Conservation (phyloP, 305 asterid genomes). For the Ilex paraguariensis region DNA sequence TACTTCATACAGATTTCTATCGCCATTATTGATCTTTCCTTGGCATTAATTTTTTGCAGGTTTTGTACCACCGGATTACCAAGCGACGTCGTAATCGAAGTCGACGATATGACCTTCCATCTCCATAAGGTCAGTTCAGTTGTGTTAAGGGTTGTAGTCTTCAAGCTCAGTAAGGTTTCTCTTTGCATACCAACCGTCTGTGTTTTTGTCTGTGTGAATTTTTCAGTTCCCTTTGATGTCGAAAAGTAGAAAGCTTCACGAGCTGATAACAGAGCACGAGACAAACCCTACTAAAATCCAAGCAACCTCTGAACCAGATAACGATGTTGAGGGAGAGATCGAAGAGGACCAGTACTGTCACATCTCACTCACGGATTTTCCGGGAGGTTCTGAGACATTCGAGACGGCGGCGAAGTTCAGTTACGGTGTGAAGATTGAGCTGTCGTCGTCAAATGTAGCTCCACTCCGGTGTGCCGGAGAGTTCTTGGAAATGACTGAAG, state of each 20-base stretch:
- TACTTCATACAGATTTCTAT: neutral
- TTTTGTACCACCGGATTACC: slow-evolving; percentile 94
- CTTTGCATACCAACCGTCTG: too few species aligned
- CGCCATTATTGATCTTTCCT: too few species aligned
- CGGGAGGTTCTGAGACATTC: slow-evolving; percentile 87
- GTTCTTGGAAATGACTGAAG: slow-evolving; percentile 83
- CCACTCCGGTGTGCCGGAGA: slow-evolving; percentile 90
- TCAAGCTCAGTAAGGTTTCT: too few species aligned
- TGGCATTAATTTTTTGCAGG: slow-evolving; percentile 38
- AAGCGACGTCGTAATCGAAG: slow-evolving; percentile 75
- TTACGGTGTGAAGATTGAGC: slow-evolving; percentile 75
- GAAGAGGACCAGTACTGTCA: slow-evolving; percentile 45
- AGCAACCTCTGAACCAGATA: slow-evolving; percentile 23
- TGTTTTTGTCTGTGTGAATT: neutral
- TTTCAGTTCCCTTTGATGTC: slow-evolving; percentile 91
- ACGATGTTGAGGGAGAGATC: slow-evolving; percentile 37
- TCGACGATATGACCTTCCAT: slow-evolving; percentile 84
- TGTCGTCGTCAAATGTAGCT: slow-evolving; percentile 69
- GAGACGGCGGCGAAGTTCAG: slow-evolving; percentile 93
- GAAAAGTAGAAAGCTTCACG: slow-evolving; percentile 80
- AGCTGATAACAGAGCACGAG: slow-evolving; percentile 72
- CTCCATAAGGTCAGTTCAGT: slow-evolving; percentile 67
- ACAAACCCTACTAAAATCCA: slow-evolving; percentile 36
- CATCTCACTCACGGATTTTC: slow-evolving; percentile 74
- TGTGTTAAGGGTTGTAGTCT: neutral